Percentiles rank a stretch among this genome's conserved stretches.
Evolutionary conservation across 1,284 basidiomycete species (phyloP).

Genomic region (Cryptococcus neoformans): DNA sequence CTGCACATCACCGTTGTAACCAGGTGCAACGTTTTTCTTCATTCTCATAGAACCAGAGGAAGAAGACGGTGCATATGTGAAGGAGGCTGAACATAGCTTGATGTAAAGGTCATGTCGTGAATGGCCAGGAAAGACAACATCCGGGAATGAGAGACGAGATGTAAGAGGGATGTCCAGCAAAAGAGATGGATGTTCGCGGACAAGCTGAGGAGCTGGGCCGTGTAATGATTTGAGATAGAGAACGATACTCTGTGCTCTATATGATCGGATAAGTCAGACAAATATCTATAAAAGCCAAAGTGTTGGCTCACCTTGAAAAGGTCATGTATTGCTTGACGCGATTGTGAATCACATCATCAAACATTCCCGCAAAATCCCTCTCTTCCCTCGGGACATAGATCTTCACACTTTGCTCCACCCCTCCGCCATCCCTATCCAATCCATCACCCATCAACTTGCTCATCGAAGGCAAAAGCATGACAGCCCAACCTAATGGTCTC

Average conservation of each 20-base stretch:
- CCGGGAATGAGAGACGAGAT: constrained; percentile 89
- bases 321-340: constrained; percentile 80
- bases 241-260: constrained; percentile 76
- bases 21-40: constrained; percentile 32
- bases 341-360: constrained; percentile 87
- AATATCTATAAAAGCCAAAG: neutral
- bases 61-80: constrained; percentile 56
- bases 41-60: constrained; percentile 36
- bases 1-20: constrained; percentile 64
- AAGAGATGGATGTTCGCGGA: constrained; percentile 82
- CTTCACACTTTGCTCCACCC: constrained; percentile 78
- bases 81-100: constrained; percentile 88
- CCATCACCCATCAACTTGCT: constrained; percentile 50
- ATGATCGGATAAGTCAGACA: neutral
- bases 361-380: constrained; percentile 82
- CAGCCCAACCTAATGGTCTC: constrained; percentile 90
- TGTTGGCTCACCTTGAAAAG: constrained; percentile 62
- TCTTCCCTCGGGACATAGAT: constrained; percentile 85
- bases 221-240: constrained; percentile 89
- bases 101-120: constrained; percentile 92
- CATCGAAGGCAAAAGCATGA: constrained; percentile 78
- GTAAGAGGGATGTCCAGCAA: constrained; percentile 78
- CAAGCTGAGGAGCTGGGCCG: constrained; percentile 70
- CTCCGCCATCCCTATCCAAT: constrained; percentile 60
- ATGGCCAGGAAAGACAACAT: constrained; percentile 91